These are phyloP conservation scores for Bremia lactucae DNA, from an alignment of 352 stramenopile genomes.

Conservation along the genomic window DNA sequence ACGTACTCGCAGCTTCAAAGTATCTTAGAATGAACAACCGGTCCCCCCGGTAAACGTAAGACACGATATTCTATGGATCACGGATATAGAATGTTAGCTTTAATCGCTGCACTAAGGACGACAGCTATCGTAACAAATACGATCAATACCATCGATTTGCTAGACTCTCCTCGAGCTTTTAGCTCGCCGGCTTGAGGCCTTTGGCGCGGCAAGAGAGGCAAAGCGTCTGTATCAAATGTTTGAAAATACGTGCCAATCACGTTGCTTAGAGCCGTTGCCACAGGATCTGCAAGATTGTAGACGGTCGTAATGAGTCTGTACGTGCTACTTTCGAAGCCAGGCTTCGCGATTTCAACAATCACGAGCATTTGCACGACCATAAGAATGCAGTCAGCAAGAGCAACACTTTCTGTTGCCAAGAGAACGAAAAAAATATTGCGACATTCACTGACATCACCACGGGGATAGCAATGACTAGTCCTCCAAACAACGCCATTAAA, in stretches of 20 bases:
- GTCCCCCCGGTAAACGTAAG: constrained; percentile 53
- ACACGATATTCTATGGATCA: constrained; percentile 46
- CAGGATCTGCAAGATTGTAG: constrained; percentile 60
- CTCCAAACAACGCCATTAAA: constrained; percentile 31
- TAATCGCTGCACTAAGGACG: constrained; percentile 38
- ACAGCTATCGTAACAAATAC: constrained; percentile 32
- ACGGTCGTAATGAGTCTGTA: constrained; percentile 71
- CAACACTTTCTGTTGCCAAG: constrained; percentile 31
- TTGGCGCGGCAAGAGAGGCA: constrained; percentile 47
- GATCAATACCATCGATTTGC: constrained; percentile 23
- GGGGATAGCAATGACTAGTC: constrained; percentile 27
- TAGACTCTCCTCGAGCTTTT: constrained; percentile 35
- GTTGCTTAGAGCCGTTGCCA: constrained; percentile 47
- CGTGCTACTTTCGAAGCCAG: constrained; percentile 63
- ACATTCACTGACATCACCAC: constrained; percentile 31
- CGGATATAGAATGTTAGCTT: constrained; percentile 46
- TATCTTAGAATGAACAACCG: too few species aligned
- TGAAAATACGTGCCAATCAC: constrained; percentile 40
- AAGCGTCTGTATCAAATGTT: constrained; percentile 52
- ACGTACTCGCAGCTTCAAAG: too few species aligned
- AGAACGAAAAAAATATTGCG: constrained; percentile 61
- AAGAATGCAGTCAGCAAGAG: constrained; percentile 50
- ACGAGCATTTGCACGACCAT: constrained; percentile 75
- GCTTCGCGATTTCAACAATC: constrained; percentile 67
- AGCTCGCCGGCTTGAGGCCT: constrained; percentile 35